Percentiles rank a stretch among this genome's conserved stretches.
These are phyloP conservation scores for Phytophthora quininea DNA, from an alignment of 352 stramenopile species.

Conservation along the genomic window DNA sequence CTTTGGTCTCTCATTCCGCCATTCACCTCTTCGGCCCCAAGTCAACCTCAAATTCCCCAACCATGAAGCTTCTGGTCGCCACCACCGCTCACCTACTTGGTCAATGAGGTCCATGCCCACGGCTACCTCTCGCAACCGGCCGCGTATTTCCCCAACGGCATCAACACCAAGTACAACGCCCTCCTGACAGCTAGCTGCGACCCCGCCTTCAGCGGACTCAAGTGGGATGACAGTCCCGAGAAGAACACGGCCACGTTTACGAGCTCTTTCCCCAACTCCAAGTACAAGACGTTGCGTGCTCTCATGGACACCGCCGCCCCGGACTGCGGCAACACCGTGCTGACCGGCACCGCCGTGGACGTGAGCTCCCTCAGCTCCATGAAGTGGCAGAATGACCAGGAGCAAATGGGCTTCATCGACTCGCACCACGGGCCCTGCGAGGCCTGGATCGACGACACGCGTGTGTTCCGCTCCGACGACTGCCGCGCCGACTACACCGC, in stretches of 20 bases:
- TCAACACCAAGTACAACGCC: constrained; percentile 35
- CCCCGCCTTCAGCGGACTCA: constrained; percentile 42
- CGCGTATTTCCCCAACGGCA: constrained; percentile 33
- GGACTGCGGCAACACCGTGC: constrained; percentile 39
- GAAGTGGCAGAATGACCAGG: constrained; percentile 49
- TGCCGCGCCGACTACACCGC: constrained; percentile 40
- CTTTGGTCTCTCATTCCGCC: constrained; percentile 26
- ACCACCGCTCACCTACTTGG: too few species aligned
- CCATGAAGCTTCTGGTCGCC: too few species aligned
- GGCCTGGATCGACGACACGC: constrained; percentile 49
- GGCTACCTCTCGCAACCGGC: constrained; percentile 48
- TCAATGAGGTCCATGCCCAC: constrained; percentile 25
- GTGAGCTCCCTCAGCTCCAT: constrained; percentile 32
- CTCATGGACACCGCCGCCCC: constrained; percentile 33
- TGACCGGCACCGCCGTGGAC: constrained; percentile 27
- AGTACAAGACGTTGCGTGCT: constrained; percentile 41
- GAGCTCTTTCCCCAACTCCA: constrained; percentile 30
- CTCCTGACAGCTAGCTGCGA: constrained; percentile 38
- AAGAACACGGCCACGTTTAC: constrained; percentile 47
- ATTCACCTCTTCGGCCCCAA: constrained; percentile 29
- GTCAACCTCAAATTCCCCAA: background rate
- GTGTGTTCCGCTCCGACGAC: constrained; percentile 45
- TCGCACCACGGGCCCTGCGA: constrained; percentile 66
- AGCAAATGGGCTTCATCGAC: constrained; percentile 43
- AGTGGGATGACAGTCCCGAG: constrained; percentile 53